Evolutionary conservation across 805 yeast species (phyloP).

Genomic region (Metschnikowia henanensis): DNA sequence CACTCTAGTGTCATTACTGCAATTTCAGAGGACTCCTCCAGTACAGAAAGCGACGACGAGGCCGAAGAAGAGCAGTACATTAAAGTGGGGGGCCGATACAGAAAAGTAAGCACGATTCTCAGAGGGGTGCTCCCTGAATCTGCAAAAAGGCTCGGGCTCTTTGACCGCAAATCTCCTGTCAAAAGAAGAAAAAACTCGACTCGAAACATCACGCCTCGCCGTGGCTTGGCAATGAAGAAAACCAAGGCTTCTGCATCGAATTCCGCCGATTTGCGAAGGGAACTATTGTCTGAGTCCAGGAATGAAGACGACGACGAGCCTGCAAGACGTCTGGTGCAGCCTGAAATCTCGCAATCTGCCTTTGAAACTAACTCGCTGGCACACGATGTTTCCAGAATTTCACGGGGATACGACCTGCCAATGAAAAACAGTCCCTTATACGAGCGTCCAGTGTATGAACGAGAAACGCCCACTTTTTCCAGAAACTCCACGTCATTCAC

Average conservation of each 20-base stretch:
- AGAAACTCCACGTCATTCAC: slow-evolving; percentile 6
- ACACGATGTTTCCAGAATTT: background rate
- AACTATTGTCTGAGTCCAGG: slow-evolving; percentile 3
- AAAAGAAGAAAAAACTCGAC: slow-evolving; percentile 5
- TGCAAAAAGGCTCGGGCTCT: slow-evolving; percentile 32
- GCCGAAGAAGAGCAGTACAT: slow-evolving; percentile 17
- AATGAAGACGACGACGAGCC: background rate
- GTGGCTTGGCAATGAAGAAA: slow-evolving; percentile 39
- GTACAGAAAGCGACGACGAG: background rate
- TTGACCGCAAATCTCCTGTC: slow-evolving; percentile 11
- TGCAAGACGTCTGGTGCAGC: background rate
- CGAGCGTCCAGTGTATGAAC: background rate
- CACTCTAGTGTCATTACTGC: no score
- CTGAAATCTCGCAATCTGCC: background rate
- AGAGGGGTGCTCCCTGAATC: slow-evolving; percentile 43
- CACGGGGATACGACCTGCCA: background rate
- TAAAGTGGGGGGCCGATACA: slow-evolving; percentile 19
- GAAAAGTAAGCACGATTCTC: slow-evolving; percentile 31
- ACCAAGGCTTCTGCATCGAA: slow-evolving; percentile 3
- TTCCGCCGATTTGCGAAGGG: slow-evolving; percentile 12
- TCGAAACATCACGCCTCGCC: slow-evolving; percentile 23
- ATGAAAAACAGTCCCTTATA: background rate
- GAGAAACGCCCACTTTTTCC: slow-evolving; percentile 8
- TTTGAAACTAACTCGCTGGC: background rate
- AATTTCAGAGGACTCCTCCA: background rate